These are phyloP conservation scores for Wickerhamiella brachini DNA, from an alignment of 805 yeast genomes.

Conservation along the genomic window DNA sequence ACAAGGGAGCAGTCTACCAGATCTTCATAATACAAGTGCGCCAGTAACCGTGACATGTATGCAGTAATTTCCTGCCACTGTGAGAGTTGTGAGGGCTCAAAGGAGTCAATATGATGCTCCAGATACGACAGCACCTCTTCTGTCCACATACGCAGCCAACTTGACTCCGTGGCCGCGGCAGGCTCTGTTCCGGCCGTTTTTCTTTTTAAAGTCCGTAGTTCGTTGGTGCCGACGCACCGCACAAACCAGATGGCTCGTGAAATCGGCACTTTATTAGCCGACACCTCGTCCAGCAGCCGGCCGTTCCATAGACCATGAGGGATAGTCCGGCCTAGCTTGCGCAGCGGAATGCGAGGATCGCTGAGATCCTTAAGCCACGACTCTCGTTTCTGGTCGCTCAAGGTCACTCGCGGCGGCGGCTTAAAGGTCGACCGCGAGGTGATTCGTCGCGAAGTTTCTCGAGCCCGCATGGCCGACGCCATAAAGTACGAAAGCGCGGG, in stretches of 20 bases:
- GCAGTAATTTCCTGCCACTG: constrained; percentile 39
- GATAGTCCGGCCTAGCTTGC: constrained; percentile 56
- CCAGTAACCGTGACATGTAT: constrained; percentile 46
- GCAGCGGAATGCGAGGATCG: constrained; percentile 48
- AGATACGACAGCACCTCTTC: constrained; percentile 57
- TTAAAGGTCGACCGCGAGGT: constrained; percentile 42
- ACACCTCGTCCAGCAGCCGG: constrained; percentile 58
- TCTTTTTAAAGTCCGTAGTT: constrained; percentile 43
- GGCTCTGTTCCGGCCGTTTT: constrained; percentile 19
- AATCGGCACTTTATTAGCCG: constrained; percentile 53
- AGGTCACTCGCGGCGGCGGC: constrained; percentile 80
- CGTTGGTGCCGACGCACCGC: constrained; percentile 74
- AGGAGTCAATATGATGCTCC: constrained; percentile 36
- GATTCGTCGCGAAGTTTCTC: constrained; percentile 34
- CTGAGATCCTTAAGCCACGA: constrained; percentile 77
- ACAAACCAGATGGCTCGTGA: constrained; percentile 85
- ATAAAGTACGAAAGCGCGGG: constrained; percentile 38
- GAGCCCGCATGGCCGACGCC: constrained; percentile 34
- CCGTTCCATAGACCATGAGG: constrained; percentile 84
- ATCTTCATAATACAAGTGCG: constrained; percentile 54
- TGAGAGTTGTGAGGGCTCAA: constrained; percentile 8
- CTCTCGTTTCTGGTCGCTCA: constrained; percentile 76
- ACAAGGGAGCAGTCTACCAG: constrained; percentile 51
- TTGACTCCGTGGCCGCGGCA: constrained; percentile 28
- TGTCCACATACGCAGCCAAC: constrained; percentile 84